Evolutionary conservation across 129 eudicot genomes (phyloP).

Genomic region (carrot (Daucus carota)): DH1_v3.0 NC_030383.2:57096001-57096500

Average conservation of each 20-base stretch:
- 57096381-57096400: too few species aligned
- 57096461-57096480: not conserved
- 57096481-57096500: not conserved
- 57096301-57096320: not conserved
- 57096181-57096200: too few species aligned
- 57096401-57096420: too few species aligned
- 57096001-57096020: slow-evolving; percentile 77
- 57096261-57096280: not conserved
- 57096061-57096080: not conserved
- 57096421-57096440: not conserved
- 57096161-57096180: slow-evolving; percentile 40
- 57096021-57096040: slow-evolving; percentile 12
- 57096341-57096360: not conserved
- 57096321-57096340: not conserved
- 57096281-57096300: too few species aligned
- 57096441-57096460: not conserved
- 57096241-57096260: not conserved
- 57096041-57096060: not conserved
- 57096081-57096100: slow-evolving; percentile 31
- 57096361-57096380: not conserved
- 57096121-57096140: slow-evolving; percentile 98
- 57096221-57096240: not conserved
- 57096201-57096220: too few species aligned
- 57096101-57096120: slow-evolving; percentile 82
- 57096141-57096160: slow-evolving; percentile 97